These are phyloP conservation scores for Sphagnum contortum DNA, from an alignment of 225 moss, liverwort and hornwort genomes.

Conservation along the genomic window DNA sequence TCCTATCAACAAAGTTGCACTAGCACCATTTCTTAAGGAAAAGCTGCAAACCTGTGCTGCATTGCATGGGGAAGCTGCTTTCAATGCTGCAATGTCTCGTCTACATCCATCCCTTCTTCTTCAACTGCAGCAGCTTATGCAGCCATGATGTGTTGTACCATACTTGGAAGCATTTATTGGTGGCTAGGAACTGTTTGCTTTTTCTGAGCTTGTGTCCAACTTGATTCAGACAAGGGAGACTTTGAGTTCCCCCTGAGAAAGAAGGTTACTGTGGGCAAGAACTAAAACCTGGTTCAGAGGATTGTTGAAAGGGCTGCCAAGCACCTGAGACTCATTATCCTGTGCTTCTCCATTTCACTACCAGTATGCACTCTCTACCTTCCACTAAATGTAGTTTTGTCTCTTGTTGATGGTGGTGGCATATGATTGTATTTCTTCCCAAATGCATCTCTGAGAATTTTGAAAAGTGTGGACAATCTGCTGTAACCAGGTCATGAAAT, in stretches of 20 bases:
- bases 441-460: too few species aligned
- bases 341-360: slow-evolving; percentile 27
- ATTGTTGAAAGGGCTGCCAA: slow-evolving; percentile 18
- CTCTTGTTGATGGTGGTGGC: too few species aligned
- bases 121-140: slow-evolving; percentile 90
- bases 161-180: slow-evolving; percentile 2
- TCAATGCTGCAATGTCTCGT: slow-evolving; percentile 83
- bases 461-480: too few species aligned
- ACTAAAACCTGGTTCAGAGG: slow-evolving; percentile 31
- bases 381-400: slow-evolving; percentile 7
- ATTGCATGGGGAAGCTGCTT: slow-evolving; percentile 89
- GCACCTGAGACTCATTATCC: slow-evolving; percentile 15
- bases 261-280: slow-evolving; percentile 35
- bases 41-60: slow-evolving; percentile 93
- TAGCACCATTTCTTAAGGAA: slow-evolving; percentile 85
- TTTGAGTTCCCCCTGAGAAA: slow-evolving; percentile 26
- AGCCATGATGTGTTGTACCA: slow-evolving; percentile 29
- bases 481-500: too few species aligned
- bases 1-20: slow-evolving; percentile 81
- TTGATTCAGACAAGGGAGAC: slow-evolving; percentile 36
- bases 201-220: slow-evolving; percentile 26
- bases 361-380: slow-evolving; percentile 21
- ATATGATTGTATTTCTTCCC: too few species aligned
- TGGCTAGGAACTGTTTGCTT: slow-evolving; percentile 17
- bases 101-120: slow-evolving; percentile 83